Conservation (phyloP, 192 early-diverging fungal species). For the Phlyctochytrium bullatum region DNA sequence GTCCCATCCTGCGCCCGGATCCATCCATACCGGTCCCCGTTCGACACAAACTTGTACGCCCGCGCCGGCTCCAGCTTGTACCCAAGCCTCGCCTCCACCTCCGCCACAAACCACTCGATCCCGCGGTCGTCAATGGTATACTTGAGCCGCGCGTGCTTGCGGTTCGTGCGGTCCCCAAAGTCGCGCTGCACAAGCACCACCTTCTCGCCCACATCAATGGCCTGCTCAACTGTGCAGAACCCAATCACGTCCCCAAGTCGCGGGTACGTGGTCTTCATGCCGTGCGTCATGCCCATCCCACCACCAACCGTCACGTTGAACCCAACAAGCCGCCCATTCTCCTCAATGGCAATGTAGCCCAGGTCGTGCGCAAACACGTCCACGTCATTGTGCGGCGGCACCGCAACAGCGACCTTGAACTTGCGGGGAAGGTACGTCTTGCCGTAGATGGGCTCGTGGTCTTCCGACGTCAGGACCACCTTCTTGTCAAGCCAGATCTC, state of each 20-base stretch:
- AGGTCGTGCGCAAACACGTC: conserved; percentile 96
- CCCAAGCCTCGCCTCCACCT: conserved; percentile 81
- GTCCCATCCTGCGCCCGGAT: conserved; percentile 61
- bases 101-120: conserved; percentile 83
- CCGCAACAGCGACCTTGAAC: conserved; percentile 94
- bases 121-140: conserved; percentile 97
- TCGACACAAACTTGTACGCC: conserved; percentile 78
- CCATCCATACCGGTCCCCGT: conserved; percentile 97
- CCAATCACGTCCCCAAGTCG: conserved; percentile 75
- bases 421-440: conserved; percentile 91
- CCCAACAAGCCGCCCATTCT: conserved; percentile 74
- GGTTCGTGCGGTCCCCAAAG: conserved; percentile 93
- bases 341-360: conserved; percentile 87
- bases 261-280: conserved; percentile 97
- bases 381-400: conserved; percentile 95
- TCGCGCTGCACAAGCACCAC: conserved; percentile 93
- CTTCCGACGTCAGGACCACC: conserved; percentile 75
- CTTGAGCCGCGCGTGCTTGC: conserved; percentile 97
- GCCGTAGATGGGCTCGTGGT: conserved; percentile 91
- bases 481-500: conserved; percentile 97
- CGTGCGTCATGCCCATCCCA: conserved; percentile 98
- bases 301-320: conserved; percentile 95
- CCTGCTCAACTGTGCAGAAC: conserved; percentile 75
- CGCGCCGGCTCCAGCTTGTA: conserved; percentile 65
- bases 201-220: conserved; percentile 80